Evolutionary conservation across 768 basidiomycete species (phyloP).

Genomic region (Tricholoma hemisulphureum): DNA sequence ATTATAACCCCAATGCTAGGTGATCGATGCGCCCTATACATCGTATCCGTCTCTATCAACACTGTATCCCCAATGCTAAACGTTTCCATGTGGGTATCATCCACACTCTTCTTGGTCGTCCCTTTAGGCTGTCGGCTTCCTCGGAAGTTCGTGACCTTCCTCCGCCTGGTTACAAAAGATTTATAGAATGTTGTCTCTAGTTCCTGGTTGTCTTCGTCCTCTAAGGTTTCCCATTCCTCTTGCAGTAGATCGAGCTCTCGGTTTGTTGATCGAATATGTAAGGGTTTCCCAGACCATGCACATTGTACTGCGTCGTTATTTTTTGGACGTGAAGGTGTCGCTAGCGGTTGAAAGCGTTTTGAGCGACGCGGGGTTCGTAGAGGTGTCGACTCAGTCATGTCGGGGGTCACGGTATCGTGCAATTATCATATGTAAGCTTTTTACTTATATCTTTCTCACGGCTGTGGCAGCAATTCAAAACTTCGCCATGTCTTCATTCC

Average conservation of each 20-base stretch:
- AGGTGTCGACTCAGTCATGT: conserved; percentile 9
- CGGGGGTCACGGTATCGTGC: no score
- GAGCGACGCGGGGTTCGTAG: conserved; percentile 33
- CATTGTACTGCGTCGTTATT: conserved; percentile 15
- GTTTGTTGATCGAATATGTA: conserved; percentile 24
- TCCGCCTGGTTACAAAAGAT: conserved; percentile 31
- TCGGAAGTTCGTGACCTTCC: conserved; percentile 23
- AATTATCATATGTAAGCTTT: no score
- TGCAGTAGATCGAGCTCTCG: conserved; percentile 20
- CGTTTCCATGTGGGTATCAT: conserved; percentile 13
- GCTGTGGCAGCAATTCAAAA: no score
- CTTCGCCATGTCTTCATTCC: no score
- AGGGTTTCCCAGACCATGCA: conserved; percentile 26
- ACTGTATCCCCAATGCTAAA: conserved; percentile 69
- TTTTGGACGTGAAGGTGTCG: conserved; percentile 21
- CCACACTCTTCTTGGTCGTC: conserved; percentile 16
- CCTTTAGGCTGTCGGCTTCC: conserved; percentile 12
- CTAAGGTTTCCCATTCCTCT: conserved; percentile 15
- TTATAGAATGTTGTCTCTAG: conserved; percentile 37
- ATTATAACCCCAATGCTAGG: conserved; percentile 71
- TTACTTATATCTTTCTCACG: no score
- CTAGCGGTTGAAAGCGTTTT: conserved; percentile 30
- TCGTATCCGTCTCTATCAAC: conserved; percentile 50
- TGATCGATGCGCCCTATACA: conserved; percentile 37
- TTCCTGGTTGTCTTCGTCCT: conserved; percentile 10